These are phyloP conservation scores for Trichocomaceae sp. DNA, from an alignment of 2,329 filamentous ascomycete genomes.

Conservation along the genomic window DNA sequence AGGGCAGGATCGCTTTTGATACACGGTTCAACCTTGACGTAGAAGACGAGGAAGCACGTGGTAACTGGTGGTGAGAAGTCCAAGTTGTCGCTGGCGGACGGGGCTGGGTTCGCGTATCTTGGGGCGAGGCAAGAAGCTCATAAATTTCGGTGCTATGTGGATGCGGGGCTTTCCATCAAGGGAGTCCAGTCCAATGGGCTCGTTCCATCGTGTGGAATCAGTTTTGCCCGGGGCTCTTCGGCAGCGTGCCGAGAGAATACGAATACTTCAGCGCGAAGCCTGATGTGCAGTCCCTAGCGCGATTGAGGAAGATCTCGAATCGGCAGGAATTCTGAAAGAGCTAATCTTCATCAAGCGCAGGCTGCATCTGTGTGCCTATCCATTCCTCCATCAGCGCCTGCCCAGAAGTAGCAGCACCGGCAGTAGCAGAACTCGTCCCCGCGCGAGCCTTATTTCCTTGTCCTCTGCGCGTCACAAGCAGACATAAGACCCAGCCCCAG, in stretches of 20 bases:
- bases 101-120: conserved; percentile 2
- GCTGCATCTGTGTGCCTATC: conserved; percentile 66
- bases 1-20: too few species aligned
- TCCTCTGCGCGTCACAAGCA: conserved; percentile 72
- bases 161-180: background rate
- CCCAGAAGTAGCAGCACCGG: conserved; percentile 40
- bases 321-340: background rate
- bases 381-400: conserved; percentile 77
- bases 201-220: background rate
- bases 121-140: background rate
- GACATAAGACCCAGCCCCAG: conserved; percentile 83
- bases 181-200: background rate
- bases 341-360: conserved; percentile 33
- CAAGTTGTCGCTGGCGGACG: conserved; percentile 1
- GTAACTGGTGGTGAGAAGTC: background rate
- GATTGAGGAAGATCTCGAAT: background rate
- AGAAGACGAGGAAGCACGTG: too few species aligned
- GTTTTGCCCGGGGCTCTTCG: conserved; percentile 1
- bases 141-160: conserved; percentile 2
- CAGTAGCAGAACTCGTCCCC: conserved; percentile 21
- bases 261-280: background rate
- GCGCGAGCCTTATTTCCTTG: conserved; percentile 31
- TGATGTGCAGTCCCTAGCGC: background rate
- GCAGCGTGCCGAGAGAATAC: conserved; percentile 3
- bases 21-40: too few species aligned